A percentile compares a stretch with the other conserved stretches of the same genome.
Conservation (phyloP, 495 filamentous ascomycete genomes). For the Tetracladium setigerum region DNA sequence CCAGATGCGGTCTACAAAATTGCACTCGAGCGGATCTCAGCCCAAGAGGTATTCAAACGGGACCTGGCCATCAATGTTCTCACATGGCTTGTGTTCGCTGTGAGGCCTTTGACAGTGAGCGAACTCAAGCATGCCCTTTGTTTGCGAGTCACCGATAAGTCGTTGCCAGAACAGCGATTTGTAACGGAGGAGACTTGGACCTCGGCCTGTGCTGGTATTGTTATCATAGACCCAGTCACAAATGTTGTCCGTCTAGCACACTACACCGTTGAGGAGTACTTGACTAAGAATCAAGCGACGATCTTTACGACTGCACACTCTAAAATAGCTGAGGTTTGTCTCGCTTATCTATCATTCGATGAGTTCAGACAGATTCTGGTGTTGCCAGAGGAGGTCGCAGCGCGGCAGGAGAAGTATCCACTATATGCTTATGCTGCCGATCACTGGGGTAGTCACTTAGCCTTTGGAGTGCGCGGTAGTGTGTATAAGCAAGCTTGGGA, state of each 20-base stretch:
- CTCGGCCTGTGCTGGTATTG: slow-evolving; percentile 21
- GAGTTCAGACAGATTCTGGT: background rate
- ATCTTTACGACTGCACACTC: slow-evolving; percentile 28
- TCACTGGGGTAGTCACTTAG: slow-evolving; percentile 1
- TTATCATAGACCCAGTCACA: slow-evolving; percentile 22
- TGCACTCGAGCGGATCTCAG: background rate
- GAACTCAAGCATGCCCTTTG: background rate
- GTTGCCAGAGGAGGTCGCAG: background rate
- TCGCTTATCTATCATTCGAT: slow-evolving; percentile 34
- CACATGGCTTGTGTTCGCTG: background rate
- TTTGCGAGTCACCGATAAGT: background rate
- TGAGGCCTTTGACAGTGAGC: background rate
- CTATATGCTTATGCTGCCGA: slow-evolving; percentile 1
- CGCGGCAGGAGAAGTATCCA: background rate
- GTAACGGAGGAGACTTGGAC: background rate
- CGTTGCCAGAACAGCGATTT: no score
- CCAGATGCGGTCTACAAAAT: background rate
- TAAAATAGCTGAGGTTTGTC: slow-evolving; percentile 27
- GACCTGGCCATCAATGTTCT: background rate
- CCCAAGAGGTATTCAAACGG: no score
- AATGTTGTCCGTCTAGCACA: slow-evolving; percentile 24
- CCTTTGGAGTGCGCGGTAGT: background rate
- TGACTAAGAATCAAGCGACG: slow-evolving; percentile 21
- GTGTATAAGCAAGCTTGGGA: background rate
- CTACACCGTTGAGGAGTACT: slow-evolving; percentile 24